Base-by-base conservation (phyloP, 495 filamentous ascomycete genomes). In the Thermochaetoides thermophila region DNA sequence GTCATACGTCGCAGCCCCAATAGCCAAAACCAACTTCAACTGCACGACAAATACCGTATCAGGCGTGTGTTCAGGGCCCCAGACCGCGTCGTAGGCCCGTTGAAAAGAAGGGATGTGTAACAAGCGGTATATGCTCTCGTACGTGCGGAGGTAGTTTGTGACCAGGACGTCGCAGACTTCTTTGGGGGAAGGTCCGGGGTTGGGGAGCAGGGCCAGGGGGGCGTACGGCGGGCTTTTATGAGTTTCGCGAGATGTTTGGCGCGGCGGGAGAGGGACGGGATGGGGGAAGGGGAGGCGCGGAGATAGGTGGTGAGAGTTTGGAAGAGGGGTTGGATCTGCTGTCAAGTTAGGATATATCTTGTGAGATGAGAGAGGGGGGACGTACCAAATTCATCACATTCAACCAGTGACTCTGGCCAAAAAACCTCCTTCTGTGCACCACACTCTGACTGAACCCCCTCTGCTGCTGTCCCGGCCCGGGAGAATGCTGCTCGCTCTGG, bases 321-420 rank as follows among this genome's bases (percentile, higher is more conserved):
- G n/a, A n/a, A n/a, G n/a, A n/a, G n/a, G n/a, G n/a, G n/a, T n/a
- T n/a, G n/a, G n/a, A n/a, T n/a, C n/a, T n/a, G n/a, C n/a, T n/a
- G n/a, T n/a, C n/a, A n/a, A n/a, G n/a, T n/a, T n/a, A n/a, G n/a
- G n/a, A n/a, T n/a, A n/a, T n/a, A n/a, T n/a, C n/a, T n/a, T n/a
- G n/a, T n/a, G n/a, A n/a, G n/a, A n/a, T n/a, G n/a, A n/a, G n/a
- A n/a, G n/a, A n/a, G n/a, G n/a, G n/a, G n/a, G n/a, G n/a, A 51
- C 56, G 34, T 56, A 70, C 68, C 29, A 61, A 29, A 12, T 42
- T 29, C 8, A 58, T 36, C 0, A 53, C 56, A 37, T 55, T 63
- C 7, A 68, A 49, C 69, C 66, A 76, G 44, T 73, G 68, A 32
- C 64, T 73, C 32, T 67, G 68, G 0, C 70, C 71, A 43, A 72